Base-by-base conservation (phyloP, 1,284 basidiomycete species). In the Xerocomus amazonicus region DNA sequence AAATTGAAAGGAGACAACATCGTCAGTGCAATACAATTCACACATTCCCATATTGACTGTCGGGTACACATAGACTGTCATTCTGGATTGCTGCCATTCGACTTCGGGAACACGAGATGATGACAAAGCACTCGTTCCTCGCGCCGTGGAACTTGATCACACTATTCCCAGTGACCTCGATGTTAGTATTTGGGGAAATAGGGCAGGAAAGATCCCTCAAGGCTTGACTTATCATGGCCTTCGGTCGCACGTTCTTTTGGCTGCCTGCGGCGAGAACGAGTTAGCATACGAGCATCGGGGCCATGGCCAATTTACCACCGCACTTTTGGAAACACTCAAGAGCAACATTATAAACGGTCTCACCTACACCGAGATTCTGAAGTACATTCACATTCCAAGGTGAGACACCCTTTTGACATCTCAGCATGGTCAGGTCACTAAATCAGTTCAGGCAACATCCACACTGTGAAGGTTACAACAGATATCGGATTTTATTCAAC, bases 41-140 rank as follows among this genome's bases (percentile, higher is more conserved):
- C 14, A 14, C 9, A n/a, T 9, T 14, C 26, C 7, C 26, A 35
- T 29, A 8, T 31, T 31, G 6, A 17, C 9, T 7, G 4, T 31
- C 8, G 23, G 2, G 7, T 6, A n/a, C 6, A 3, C 1, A 19
- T 43, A 59, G 60, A 79, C 77, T 4, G 65, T 85, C 48, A 73
- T 84, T 40, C 67, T 84, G 37, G 83, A 85, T 59, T 75, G 77
- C 48, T 83, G 79, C 59, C 81, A 83, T 64, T 73, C 75, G 3
- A 63, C 63, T 1, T 66, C 66, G n/a, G 64, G 63, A 1, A 73
- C 77, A 14, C 57, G 70, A 23, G 62, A 66, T 35, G 60, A 68
- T 17, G 58, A 61, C 6, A 60, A 70, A 17, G 65, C 66, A 39
- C 59, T 67, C 32, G 66, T 67, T 12, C 67, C 71, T 52, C 73